These are phyloP conservation scores for Lumnitzera littorea DNA, from an alignment of 345 rosid genomes.

Conservation along the genomic window DNA sequence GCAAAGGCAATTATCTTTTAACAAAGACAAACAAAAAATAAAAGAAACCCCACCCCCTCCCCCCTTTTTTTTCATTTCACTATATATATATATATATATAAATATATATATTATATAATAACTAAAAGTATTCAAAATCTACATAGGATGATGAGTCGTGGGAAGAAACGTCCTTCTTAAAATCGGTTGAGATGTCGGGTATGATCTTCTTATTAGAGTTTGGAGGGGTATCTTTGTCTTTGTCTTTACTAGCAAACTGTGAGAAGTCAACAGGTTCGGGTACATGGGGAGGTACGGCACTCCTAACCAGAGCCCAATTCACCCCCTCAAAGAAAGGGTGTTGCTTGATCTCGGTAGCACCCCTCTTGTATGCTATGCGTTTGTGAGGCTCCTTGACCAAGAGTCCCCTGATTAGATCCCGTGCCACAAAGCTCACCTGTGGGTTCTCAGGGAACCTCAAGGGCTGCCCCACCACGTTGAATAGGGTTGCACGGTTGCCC, in stretches of 20 bases:
- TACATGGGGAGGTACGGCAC: constrained; percentile 75
- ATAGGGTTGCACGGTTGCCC: constrained; percentile 84
- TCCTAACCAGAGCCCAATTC: constrained; percentile 82
- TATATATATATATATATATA: too few species aligned
- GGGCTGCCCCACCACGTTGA: constrained; percentile 83
- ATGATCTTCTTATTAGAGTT: too few species aligned
- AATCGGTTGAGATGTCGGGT: too few species aligned
- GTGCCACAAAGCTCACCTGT: constrained; percentile 52
- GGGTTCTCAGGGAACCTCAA: constrained; percentile 71
- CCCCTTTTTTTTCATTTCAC: too few species aligned
- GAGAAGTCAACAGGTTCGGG: constrained; percentile 76
- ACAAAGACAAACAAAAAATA: background rate
- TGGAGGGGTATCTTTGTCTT: constrained; percentile 11
- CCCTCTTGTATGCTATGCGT: constrained; percentile 71
- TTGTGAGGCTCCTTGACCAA: constrained; percentile 79
- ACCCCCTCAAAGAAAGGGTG: constrained; percentile 87
- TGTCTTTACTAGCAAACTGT: constrained; percentile 42
- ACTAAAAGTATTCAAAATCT: too few species aligned
- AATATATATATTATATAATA: too few species aligned
- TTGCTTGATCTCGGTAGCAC: constrained; percentile 89
- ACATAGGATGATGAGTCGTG: too few species aligned
- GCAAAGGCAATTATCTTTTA: background rate
- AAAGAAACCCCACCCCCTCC: too few species aligned
- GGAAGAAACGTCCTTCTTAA: too few species aligned
- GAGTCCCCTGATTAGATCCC: constrained; percentile 74